Percentiles rank a stretch among this genome's conserved stretches.
Conservation (phyloP, 495 filamentous ascomycete species). For the Pyrenula aspistea region DNA sequence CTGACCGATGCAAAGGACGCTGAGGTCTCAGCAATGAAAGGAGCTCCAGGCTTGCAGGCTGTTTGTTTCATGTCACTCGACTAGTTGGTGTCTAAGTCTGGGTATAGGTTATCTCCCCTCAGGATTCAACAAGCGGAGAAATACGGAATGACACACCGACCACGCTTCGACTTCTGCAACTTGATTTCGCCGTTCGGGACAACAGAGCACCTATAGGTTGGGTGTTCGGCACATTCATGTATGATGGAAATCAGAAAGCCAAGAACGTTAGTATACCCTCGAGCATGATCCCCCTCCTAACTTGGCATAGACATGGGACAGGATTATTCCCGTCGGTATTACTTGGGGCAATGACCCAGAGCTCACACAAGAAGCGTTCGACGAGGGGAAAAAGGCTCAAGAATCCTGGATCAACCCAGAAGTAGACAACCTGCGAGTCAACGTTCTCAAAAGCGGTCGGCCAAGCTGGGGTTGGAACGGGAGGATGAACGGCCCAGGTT, state of each 20-base stretch:
- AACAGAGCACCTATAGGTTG: too few relatives aligned
- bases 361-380: neutral
- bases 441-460: neutral
- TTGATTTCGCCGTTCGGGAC: too few relatives aligned
- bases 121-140: too few relatives aligned
- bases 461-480: slow-evolving; percentile 4
- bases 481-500: slow-evolving; percentile 2
- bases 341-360: slow-evolving; percentile 2
- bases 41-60: too few relatives aligned
- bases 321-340: slow-evolving; percentile 2
- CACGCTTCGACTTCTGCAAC: too few relatives aligned
- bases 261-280: neutral
- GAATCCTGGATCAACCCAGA: slow-evolving; percentile 4
- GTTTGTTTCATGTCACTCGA: too few relatives aligned
- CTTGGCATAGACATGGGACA: neutral
- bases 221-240: slow-evolving; percentile 5
- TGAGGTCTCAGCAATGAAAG: too few relatives aligned
- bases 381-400: neutral
- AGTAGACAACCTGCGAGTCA: neutral
- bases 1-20: too few relatives aligned
- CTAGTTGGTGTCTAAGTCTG: too few relatives aligned
- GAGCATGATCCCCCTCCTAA: neutral
- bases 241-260: neutral
- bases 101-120: too few relatives aligned
- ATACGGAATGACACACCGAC: too few relatives aligned